These are phyloP conservation scores for Ustilago hordei DNA, from an alignment of 1,284 basidiomycete genomes.

Conservation along the genomic window DNA sequence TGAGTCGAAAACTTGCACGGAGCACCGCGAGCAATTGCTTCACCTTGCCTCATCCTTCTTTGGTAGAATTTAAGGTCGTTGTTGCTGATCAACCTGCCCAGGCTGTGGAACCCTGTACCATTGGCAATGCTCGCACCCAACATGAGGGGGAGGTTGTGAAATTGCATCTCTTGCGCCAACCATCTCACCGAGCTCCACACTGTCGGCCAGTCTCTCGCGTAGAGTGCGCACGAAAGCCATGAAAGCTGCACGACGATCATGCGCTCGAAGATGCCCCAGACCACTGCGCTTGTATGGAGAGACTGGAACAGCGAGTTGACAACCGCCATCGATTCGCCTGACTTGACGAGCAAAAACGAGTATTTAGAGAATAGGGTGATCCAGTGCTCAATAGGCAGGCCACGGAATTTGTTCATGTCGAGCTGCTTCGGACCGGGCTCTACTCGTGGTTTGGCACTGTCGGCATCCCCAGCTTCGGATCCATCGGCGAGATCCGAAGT, in stretches of 20 bases:
- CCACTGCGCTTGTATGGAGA: constrained; percentile 73
- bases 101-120: constrained; percentile 54
- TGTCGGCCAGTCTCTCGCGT: constrained; percentile 50
- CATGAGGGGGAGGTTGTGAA: constrained; percentile 61
- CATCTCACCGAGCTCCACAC: constrained; percentile 52
- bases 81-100: constrained; percentile 49
- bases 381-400: constrained; percentile 88
- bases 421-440: constrained; percentile 58
- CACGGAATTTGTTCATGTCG: constrained; percentile 75
- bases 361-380: constrained; percentile 83
- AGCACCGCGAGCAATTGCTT: constrained; percentile 52
- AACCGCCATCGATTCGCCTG: constrained; percentile 74
- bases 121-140: constrained; percentile 56
- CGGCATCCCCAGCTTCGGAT: constrained; percentile 71
- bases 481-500: constrained; percentile 63
- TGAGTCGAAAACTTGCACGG: constrained; percentile 27
- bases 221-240: constrained; percentile 63
- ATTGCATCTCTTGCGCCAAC: constrained; percentile 59
- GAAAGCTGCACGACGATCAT: constrained; percentile 55
- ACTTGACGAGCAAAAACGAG: constrained; percentile 80
- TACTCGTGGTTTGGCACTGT: constrained; percentile 46
- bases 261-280: constrained; percentile 56
- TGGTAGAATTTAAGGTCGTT: constrained; percentile 58
- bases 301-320: constrained; percentile 79
- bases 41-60: constrained; percentile 56